A percentile compares a stretch with the other conserved stretches of the same genome.
phyloP scores from a whole-genome alignment of 257 asterid species.

The Solanum dulcamara region DNA sequence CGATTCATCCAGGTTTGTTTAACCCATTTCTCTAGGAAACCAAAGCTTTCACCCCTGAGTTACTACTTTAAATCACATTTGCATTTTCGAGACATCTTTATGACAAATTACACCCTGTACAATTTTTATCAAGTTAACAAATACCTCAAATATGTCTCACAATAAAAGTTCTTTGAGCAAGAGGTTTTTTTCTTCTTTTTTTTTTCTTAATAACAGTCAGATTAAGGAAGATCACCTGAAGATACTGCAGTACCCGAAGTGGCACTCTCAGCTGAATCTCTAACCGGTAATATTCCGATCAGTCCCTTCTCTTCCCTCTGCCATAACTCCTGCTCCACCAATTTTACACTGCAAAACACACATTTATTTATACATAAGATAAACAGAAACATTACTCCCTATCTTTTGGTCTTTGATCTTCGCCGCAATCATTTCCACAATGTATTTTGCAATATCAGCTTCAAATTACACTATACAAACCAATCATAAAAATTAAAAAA shows the following conservation, averaged over 20 bases:
- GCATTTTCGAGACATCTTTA: neutral
- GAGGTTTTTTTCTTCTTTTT: neutral
- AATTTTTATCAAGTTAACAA: neutral
- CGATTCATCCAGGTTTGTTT: neutral
- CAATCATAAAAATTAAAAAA: neutral
- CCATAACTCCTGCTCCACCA: conserved; percentile 98
- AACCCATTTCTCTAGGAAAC: neutral
- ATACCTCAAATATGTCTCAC: neutral
- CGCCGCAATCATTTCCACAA: neutral
- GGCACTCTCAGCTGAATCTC: conserved; percentile 63
- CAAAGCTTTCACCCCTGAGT: neutral
- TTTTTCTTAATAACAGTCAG: neutral
- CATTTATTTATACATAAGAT: neutral
- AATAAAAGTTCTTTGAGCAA: neutral
- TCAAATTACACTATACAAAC: neutral
- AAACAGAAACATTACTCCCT: neutral
- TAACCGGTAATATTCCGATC: conserved; percentile 89
- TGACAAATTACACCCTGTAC: neutral
- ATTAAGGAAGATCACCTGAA: conserved; percentile 39
- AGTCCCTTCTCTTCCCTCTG: conserved; percentile 98
- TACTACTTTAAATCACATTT: neutral
- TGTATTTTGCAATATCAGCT: neutral
- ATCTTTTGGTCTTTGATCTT: neutral
- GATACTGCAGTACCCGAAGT: conserved; percentile 31
- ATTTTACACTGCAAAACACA: conserved; percentile 57